phyloP scores from a whole-genome alignment of 257 asterid genomes.

The Marsdenia floribunda region DNA sequence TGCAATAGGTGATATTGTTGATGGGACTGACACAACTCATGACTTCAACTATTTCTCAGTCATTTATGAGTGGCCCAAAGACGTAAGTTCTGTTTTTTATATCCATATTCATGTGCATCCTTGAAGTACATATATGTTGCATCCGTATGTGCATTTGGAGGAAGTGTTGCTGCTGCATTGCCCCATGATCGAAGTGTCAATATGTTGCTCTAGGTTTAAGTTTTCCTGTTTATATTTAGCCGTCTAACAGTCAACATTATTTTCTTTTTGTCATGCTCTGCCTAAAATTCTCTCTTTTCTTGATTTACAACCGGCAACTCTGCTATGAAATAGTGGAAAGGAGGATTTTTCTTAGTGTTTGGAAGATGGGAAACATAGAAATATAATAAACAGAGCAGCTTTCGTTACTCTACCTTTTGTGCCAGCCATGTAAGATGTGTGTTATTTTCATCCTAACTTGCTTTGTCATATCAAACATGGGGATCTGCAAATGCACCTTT shows the following conservation, averaged over 20 bases:
- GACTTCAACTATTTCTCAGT: slow-evolving; percentile 96
- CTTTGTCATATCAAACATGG: neutral
- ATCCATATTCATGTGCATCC: neutral
- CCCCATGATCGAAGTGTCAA: neutral
- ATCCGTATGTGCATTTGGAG: neutral
- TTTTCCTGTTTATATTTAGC: neutral
- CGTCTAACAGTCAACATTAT: too few species aligned
- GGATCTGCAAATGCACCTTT: slow-evolving; percentile 1
- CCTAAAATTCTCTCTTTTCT: neutral
- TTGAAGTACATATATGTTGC: neutral
- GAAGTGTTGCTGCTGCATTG: neutral
- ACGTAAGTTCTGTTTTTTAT: slow-evolving; percentile 45
- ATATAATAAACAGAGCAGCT: neutral
- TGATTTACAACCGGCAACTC: neutral
- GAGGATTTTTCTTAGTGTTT: neutral
- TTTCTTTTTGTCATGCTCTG: neutral
- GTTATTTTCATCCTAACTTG: neutral
- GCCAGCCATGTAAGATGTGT: neutral
- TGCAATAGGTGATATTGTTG: slow-evolving; percentile 97
- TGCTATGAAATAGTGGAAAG: neutral
- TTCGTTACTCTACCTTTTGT: neutral
- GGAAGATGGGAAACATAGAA: neutral
- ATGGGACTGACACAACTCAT: slow-evolving; percentile 98
- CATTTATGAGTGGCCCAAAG: slow-evolving; percentile 97
- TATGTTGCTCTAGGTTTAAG: neutral